A percentile compares a stretch with the other conserved stretches of the same genome.
phyloP scores from a whole-genome alignment of 768 basidiomycete species.

The Tephrocybe sp. region DNA sequence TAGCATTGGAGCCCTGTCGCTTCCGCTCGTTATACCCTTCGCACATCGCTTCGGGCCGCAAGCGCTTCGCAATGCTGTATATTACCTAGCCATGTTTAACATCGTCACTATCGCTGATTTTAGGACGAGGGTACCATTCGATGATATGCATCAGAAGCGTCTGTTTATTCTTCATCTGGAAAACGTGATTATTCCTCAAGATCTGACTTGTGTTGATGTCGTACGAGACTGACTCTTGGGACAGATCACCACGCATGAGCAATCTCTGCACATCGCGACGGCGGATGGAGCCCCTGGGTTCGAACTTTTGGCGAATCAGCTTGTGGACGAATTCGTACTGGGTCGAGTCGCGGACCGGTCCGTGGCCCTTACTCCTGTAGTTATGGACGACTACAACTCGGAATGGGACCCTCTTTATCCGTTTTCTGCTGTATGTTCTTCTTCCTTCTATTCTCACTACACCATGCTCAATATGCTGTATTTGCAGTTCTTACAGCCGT shows the following conservation, averaged over 20 bases:
- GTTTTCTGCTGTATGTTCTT: constrained; percentile 60
- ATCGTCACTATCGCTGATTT: too few relatives aligned
- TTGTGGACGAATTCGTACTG: constrained; percentile 60
- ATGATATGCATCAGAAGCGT: constrained; percentile 83
- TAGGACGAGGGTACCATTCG: constrained; percentile 69
- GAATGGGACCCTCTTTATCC: constrained; percentile 91
- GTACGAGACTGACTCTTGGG: not conserved
- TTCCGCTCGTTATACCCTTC: constrained; percentile 69
- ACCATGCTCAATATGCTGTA: not conserved
- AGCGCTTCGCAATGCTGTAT: constrained; percentile 42
- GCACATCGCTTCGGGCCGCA: constrained; percentile 61
- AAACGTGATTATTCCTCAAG: constrained; percentile 53
- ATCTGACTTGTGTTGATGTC: not conserved
- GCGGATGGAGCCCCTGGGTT: constrained; percentile 85
- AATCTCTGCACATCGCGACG: constrained; percentile 75
- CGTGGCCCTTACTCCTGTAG: constrained; percentile 37
- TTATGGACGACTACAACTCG: constrained; percentile 73
- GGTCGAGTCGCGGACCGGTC: constrained; percentile 30
- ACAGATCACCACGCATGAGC: constrained; percentile 69
- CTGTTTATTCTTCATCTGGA: constrained; percentile 82
- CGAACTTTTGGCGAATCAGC: constrained; percentile 52
- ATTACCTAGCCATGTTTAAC: constrained; percentile 59
- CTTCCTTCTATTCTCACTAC: not conserved
- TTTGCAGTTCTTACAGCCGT: constrained; percentile 76
- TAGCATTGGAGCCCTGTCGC: constrained; percentile 48